Conservation (phyloP, 176 grass and related monocot species). For the Lolium rigidum region DNA sequence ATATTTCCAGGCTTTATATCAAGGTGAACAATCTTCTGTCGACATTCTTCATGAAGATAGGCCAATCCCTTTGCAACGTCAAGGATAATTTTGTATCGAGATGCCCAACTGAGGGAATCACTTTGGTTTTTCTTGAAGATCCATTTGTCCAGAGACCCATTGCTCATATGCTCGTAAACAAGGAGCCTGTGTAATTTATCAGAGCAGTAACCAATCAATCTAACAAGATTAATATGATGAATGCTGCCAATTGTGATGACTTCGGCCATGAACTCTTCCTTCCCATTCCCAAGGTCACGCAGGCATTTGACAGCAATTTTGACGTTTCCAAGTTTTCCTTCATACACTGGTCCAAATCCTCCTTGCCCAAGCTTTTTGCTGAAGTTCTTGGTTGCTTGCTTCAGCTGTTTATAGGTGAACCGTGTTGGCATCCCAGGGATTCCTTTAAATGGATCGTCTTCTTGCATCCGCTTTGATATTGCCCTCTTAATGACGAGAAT, state of each 20-base stretch:
- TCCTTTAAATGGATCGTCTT: constrained; percentile 67
- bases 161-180: constrained; percentile 81
- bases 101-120: constrained; percentile 73
- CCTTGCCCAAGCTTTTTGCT: constrained; percentile 83
- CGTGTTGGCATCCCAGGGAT: constrained; percentile 74
- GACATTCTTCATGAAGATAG: constrained; percentile 80
- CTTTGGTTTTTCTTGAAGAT: constrained; percentile 61
- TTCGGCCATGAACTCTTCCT: constrained; percentile 86
- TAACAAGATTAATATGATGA: constrained; percentile 85
- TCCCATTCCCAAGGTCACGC: constrained; percentile 65
- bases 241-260: constrained; percentile 77
- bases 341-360: constrained; percentile 78
- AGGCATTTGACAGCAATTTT: constrained; percentile 75
- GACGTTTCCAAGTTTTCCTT: constrained; percentile 56
- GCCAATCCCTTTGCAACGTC: constrained; percentile 73
- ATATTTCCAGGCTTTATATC: constrained; percentile 83
- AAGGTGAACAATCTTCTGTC: constrained; percentile 82
- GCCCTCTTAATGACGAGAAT: constrained; percentile 44
- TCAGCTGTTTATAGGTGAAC: constrained; percentile 69
- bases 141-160: constrained; percentile 77
- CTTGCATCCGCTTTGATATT: constrained; percentile 41
- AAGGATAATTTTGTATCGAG: constrained; percentile 65
- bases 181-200: constrained; percentile 79
- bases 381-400: constrained; percentile 78
- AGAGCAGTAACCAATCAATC: constrained; percentile 72